phyloP scores from a whole-genome alignment of 2,329 filamentous ascomycete genomes.

The Aspergillus terreus region DNA sequence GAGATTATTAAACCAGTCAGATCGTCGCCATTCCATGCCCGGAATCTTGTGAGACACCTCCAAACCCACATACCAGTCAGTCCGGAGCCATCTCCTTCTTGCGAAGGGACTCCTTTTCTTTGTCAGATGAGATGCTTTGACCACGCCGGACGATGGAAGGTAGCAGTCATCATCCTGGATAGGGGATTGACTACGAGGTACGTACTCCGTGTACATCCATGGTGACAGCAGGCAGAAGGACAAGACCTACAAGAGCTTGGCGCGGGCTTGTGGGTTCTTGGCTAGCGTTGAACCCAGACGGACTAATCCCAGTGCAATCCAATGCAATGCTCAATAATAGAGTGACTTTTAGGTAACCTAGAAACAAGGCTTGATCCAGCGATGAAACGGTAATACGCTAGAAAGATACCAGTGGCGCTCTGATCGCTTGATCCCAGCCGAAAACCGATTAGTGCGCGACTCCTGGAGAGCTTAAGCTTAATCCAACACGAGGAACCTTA shows the following conservation, averaged over 20 bases:
- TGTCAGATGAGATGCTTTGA: no score
- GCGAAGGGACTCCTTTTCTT: no score
- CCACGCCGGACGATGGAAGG: no score
- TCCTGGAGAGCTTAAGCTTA: slow-evolving; percentile 42
- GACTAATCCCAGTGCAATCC: background rate
- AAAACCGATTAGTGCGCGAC: slow-evolving; percentile 32
- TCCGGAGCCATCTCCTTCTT: no score
- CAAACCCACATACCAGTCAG: no score
- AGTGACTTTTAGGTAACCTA: slow-evolving; percentile 2
- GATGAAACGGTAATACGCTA: slow-evolving; percentile 14
- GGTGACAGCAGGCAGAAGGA: background rate
- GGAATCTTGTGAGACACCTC: no score
- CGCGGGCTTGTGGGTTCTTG: slow-evolving; percentile 5
- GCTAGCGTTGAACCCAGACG: background rate
- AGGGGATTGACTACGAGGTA: no score
- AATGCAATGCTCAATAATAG: background rate
- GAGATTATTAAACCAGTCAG: no score
- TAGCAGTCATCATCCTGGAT: no score
- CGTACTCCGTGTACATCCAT: no score
- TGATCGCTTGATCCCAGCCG: slow-evolving; percentile 26
- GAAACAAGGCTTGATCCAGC: slow-evolving; percentile 3
- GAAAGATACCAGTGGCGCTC: slow-evolving; percentile 27
- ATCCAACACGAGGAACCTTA: slow-evolving; percentile 42
- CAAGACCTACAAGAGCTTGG: slow-evolving; percentile 24
- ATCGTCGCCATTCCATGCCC: no score